Evolutionary conservation across 176 grass and related monocot genomes (phyloP).

Genomic region (Lolium rigidum): DNA sequence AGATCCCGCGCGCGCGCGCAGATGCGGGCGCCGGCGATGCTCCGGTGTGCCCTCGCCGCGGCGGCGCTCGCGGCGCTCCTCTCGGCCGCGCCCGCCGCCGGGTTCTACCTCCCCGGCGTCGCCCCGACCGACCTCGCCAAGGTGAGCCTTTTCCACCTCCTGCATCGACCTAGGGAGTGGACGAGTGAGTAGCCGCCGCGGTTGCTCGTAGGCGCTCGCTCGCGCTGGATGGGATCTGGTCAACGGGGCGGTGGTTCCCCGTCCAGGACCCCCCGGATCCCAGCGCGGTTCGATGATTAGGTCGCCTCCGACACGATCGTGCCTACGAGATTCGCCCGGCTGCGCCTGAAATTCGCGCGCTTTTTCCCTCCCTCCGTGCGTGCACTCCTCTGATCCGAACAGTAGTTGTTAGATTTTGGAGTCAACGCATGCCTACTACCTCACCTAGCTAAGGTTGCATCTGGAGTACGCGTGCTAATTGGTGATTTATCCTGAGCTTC

Average conservation of each 20-base stretch:
- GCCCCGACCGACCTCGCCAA: constrained; percentile 51
- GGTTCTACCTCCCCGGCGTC: constrained; percentile 69
- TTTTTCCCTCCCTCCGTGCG: not conserved
- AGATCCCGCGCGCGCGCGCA: not conserved
- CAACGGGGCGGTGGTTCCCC: constrained; percentile 29
- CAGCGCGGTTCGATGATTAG: not conserved
- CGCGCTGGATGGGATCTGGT: constrained; percentile 41
- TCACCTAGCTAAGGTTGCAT: not conserved
- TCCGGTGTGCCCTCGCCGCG: constrained; percentile 32
- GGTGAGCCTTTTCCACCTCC: constrained; percentile 12
- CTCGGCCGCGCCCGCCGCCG: constrained; percentile 37
- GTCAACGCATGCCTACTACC: not conserved
- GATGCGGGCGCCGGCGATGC: constrained; percentile 52
- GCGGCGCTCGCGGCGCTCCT: constrained; percentile 42
- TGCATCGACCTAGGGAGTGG: not conserved
- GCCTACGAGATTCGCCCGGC: not conserved
- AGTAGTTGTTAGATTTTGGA: not conserved
- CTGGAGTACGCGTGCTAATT: not conserved
- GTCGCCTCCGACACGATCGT: not conserved
- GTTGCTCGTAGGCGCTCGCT: not conserved
- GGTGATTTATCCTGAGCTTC: not conserved
- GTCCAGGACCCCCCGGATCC: not conserved
- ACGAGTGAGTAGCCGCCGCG: too few relatives aligned
- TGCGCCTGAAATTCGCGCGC: not conserved
- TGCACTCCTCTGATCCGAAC: not conserved